Evolutionary conservation across 163 green algal genomes (phyloP), one percentile per base, ranked within the genome.

Genomic region (Chlamydomonas reinhardtii): DNA sequence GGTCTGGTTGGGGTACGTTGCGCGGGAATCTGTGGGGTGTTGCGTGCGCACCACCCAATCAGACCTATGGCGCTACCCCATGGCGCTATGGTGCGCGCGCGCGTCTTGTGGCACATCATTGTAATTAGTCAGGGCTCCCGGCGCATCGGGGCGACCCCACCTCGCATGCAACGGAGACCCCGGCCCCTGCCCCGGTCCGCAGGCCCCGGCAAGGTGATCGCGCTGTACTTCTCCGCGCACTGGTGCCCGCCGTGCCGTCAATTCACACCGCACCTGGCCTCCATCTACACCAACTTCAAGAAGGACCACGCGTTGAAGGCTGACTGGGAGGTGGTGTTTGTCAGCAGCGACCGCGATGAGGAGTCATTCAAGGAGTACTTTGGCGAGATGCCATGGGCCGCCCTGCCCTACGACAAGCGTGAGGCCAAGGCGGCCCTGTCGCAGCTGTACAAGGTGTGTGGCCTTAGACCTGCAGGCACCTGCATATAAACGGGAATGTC

Each of bases 201-300:
- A 84, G 74, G 74, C 27, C 66, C 66, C 68, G 52, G 56, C 74
- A 84, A 89, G 74, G 52, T 89, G 6, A 22, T 89, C 0, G 83
- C 48, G 25, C 83, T 89, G 0, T 89, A 89, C 74, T 89, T 89
- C 74, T 83, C 72, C 25, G 83, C 83, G 3, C 83, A 89, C 66
- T 89, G 83, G 93, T 96, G 94, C 83, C 89, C 90, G 8, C 94
- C 94, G 20, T 96, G 94, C 91, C 90, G 91, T 20, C n/a, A 39
- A 3, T 96, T 96, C 84, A 96, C 94, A 0, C 94, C 93, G 2
- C 12, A 85, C 73, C 88, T 96, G 25, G 87, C 90, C 0, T 24
- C 78, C 0, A 86, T 88, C 0, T 96, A 96, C 84, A 52, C 56
- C 0, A 64, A 73, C 22, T 81, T 96, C 56, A 89, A 87, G 74